These are phyloP conservation scores for Caryopteris hybrid DNA, from an alignment of 305 asterid genomes.

Conservation along the genomic window DNA sequence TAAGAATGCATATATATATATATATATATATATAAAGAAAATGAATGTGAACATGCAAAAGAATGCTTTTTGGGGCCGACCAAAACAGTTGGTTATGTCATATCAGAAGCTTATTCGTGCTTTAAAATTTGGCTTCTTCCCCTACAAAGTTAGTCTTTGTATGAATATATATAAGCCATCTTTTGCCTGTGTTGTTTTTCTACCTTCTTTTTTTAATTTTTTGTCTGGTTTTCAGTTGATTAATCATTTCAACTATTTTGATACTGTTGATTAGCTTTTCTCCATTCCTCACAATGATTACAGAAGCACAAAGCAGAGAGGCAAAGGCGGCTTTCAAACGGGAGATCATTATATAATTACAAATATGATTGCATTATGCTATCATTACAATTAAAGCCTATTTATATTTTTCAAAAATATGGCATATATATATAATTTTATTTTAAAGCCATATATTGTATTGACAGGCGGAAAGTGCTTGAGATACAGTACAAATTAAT, in stretches of 20 bases:
- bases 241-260: constrained; percentile 6
- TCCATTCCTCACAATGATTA: constrained; percentile 16
- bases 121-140: constrained; percentile 40
- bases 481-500: no score
- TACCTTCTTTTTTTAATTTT: not conserved
- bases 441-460: not conserved
- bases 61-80: no score
- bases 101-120: constrained; percentile 24
- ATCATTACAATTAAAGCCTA: constrained; percentile 4
- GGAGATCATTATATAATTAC: constrained; percentile 24
- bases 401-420: not conserved
- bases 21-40: no score
- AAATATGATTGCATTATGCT: constrained; percentile 24
- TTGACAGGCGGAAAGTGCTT: no score
- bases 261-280: not conserved
- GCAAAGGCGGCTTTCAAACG: constrained; percentile 37
- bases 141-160: constrained; percentile 36
- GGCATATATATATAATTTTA: no score
- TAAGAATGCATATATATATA: no score
- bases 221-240: constrained; percentile 21
- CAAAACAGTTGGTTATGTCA: constrained; percentile 28
- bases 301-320: not conserved
- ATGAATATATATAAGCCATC: not conserved
- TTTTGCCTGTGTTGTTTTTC: not conserved
- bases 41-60: no score